These are phyloP conservation scores for Fusarium torulosum DNA, from an alignment of 2,329 filamentous ascomycete species.

Conservation along the genomic window DNA sequence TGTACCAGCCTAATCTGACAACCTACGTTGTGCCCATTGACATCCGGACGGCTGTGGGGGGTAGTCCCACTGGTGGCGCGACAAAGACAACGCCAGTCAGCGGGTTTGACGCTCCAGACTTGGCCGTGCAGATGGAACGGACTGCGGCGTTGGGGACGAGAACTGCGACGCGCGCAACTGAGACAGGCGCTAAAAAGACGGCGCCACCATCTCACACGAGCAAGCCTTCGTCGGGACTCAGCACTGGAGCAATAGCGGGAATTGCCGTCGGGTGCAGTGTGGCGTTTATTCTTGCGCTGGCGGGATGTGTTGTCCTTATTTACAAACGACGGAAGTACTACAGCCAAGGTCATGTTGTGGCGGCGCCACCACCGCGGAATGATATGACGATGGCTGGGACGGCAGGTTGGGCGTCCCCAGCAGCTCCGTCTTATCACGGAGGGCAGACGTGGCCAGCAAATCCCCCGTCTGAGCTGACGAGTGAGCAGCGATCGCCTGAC, in stretches of 20 bases:
- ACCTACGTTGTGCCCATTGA: conserved; percentile 9
- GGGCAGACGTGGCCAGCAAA: no score
- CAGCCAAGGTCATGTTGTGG: conserved; percentile 11
- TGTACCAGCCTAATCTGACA: not conserved
- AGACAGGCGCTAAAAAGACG: not conserved
- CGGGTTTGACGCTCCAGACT: conserved; percentile 14
- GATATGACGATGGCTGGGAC: not conserved
- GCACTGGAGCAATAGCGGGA: conserved; percentile 12
- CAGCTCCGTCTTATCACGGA: no score
- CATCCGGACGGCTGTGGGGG: conserved; percentile 3
- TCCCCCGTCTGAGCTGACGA: no score
- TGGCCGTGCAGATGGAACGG: conserved; percentile 8
- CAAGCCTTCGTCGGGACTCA: not conserved
- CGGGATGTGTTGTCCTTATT: not conserved
- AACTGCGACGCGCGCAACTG: conserved; percentile 4
- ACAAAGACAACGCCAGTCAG: conserved; percentile 8
- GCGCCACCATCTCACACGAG: not conserved
- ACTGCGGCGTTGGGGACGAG: conserved; percentile 5
- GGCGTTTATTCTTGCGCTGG: conserved; percentile 1
- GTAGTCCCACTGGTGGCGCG: not conserved
- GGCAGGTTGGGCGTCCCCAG: no score
- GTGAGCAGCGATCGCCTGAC: no score
- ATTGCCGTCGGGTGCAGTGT: conserved; percentile 13
- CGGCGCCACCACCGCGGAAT: conserved; percentile 4
- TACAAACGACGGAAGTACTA: conserved; percentile 4